These are phyloP conservation scores for Mycena indigotica DNA, from an alignment of 768 basidiomycete genomes.

Conservation along the genomic window DNA sequence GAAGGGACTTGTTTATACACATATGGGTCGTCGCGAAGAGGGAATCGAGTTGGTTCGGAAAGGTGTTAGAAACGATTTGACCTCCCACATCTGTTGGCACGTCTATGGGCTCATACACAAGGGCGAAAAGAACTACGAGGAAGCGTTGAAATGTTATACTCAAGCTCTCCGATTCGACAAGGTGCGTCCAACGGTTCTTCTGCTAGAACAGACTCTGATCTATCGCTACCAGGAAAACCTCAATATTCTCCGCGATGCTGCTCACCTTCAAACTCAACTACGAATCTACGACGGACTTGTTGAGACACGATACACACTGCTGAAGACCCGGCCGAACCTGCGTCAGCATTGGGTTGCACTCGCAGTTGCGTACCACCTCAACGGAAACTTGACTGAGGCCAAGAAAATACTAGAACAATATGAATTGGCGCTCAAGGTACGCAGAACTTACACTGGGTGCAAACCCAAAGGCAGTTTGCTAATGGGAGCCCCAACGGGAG, in stretches of 20 bases:
- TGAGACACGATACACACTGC: conserved; percentile 79
- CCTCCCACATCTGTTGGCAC: conserved; percentile 97
- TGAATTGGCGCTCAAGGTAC: conserved; percentile 69
- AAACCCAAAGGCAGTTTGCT: too few species aligned
- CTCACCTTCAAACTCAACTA: conserved; percentile 85
- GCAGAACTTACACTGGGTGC: too few species aligned
- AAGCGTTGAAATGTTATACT: conserved; percentile 89
- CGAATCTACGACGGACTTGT: conserved; percentile 77
- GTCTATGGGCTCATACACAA: conserved; percentile 95
- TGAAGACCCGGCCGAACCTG: conserved; percentile 76
- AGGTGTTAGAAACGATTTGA: conserved; percentile 77
- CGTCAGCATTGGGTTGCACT: conserved; percentile 90
- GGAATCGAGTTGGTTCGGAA: conserved; percentile 84
- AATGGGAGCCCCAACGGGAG: too few species aligned
- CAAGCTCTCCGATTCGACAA: conserved; percentile 89
- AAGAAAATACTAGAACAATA: conserved; percentile 74
- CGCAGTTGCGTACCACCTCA: conserved; percentile 87
- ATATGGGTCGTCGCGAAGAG: conserved; percentile 78
- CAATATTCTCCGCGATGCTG: conserved; percentile 89
- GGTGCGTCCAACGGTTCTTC: conserved; percentile 45
- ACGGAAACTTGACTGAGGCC: conserved; percentile 71
- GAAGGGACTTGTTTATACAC: conserved; percentile 88
- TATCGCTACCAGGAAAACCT: conserved; percentile 73
- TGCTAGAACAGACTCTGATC: neutral
- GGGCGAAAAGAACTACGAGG: conserved; percentile 92